These are phyloP conservation scores for Hypoxylon fuscum DNA, from an alignment of 495 filamentous ascomycete species.

Conservation along the genomic window DNA sequence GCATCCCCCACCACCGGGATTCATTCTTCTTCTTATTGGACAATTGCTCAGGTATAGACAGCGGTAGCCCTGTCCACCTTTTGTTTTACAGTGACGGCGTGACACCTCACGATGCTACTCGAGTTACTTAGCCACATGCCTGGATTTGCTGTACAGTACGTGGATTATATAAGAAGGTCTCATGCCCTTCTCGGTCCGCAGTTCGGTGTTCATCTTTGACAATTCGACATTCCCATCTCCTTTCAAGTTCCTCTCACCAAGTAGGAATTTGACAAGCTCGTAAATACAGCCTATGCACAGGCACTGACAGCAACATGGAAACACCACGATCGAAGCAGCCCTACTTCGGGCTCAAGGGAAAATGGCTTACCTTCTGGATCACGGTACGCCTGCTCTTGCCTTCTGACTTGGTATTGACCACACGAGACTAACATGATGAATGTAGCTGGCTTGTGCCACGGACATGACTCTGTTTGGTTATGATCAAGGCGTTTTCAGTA, in stretches of 20 bases:
- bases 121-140: slow-evolving; percentile 8
- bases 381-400: slow-evolving; percentile 49
- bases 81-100: slow-evolving; percentile 16
- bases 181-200: background rate
- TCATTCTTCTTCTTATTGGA: slow-evolving; percentile 12
- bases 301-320: slow-evolving; percentile 18
- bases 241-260: slow-evolving; percentile 3
- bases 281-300: background rate
- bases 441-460: slow-evolving; percentile 61
- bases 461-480: slow-evolving; percentile 70
- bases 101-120: slow-evolving; percentile 20
- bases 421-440: slow-evolving; percentile 1
- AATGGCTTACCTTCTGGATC: slow-evolving; percentile 68
- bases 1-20: slow-evolving; percentile 4
- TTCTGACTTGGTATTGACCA: background rate
- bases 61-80: slow-evolving; percentile 17
- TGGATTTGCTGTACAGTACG: background rate
- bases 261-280: slow-evolving; percentile 7
- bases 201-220: background rate
- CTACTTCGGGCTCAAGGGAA: slow-evolving; percentile 65
- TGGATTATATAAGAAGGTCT: slow-evolving; percentile 22
- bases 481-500: slow-evolving; percentile 57
- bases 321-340: slow-evolving; percentile 47
- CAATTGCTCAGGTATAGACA: slow-evolving; percentile 17
- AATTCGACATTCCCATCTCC: background rate